Percentiles rank a stretch among this genome's conserved stretches.
Conservation (phyloP, 2,329 filamentous ascomycete genomes). For the Trichoderma guizhouense region DNA sequence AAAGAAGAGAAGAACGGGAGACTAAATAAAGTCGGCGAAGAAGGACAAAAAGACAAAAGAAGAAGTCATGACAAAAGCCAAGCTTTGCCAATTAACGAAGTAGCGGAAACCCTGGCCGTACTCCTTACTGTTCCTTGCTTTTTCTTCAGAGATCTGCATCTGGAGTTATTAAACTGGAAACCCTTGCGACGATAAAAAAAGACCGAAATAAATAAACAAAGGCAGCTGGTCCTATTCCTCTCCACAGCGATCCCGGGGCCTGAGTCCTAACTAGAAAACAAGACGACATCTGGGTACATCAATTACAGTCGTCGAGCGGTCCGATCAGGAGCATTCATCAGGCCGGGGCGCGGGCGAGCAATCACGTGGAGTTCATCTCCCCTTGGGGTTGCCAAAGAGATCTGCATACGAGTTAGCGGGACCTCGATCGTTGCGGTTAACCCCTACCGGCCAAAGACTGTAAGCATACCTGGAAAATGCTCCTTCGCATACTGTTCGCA, state of each 20-base stretch:
- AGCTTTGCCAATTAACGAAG: conserved; percentile 12
- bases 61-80: conserved; percentile 2
- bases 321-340: conserved; percentile 1
- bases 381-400: conserved; percentile 38
- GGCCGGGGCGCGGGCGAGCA: neutral
- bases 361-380: conserved; percentile 30
- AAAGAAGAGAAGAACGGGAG: neutral
- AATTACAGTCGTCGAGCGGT: conserved; percentile 6
- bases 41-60: neutral
- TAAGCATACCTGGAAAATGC: conserved; percentile 64
- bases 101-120: conserved; percentile 14
- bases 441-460: conserved; percentile 26
- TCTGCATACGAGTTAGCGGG: conserved; percentile 35
- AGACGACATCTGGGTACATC: neutral
- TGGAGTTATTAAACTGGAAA: conserved; percentile 17
- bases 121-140: conserved; percentile 18
- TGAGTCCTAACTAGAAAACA: neutral
- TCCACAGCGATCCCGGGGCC: neutral
- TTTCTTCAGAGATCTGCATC: conserved; percentile 11
- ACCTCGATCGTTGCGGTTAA: conserved; percentile 19
- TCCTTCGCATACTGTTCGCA: conserved; percentile 88
- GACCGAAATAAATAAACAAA: conserved; percentile 6
- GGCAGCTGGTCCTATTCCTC: neutral
- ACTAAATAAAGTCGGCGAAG: neutral
- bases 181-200: neutral